phyloP scores from a whole-genome alignment of 805 yeast genomes.

The Starmerella sp. region DNA sequence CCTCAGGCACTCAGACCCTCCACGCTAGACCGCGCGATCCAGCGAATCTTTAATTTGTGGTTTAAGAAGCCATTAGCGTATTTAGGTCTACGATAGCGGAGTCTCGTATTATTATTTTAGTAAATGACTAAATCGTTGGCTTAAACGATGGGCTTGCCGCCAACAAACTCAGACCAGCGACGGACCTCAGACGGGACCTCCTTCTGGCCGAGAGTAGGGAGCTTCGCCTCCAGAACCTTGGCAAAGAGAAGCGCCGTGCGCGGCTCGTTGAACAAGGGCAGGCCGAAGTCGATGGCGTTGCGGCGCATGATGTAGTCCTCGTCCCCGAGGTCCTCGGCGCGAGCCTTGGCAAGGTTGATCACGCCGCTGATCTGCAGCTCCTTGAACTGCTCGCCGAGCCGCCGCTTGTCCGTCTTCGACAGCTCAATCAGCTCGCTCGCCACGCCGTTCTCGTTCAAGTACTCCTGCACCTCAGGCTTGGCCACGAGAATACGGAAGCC shows the following conservation, averaged over 20 bases:
- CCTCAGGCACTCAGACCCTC: too few relatives aligned
- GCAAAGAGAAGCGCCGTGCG: constrained; percentile 84
- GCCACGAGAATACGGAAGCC: constrained; percentile 80
- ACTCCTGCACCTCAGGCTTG: constrained; percentile 55
- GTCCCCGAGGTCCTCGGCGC: constrained; percentile 77
- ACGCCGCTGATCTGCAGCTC: constrained; percentile 75
- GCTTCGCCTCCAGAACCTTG: constrained; percentile 61
- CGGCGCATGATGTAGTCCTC: constrained; percentile 97
- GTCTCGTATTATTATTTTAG: background rate
- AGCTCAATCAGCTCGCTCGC: constrained; percentile 63
- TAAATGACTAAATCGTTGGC: too few relatives aligned
- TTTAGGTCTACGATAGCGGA: background rate
- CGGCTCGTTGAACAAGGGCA: constrained; percentile 94
- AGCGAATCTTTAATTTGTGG: too few relatives aligned
- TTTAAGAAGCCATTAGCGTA: too few relatives aligned
- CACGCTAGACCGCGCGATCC: too few relatives aligned
- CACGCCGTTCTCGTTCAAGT: constrained; percentile 39
- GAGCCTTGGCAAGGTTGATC: constrained; percentile 78
- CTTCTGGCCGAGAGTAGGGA: constrained; percentile 41
- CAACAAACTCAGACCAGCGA: constrained; percentile 95
- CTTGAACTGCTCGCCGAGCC: constrained; percentile 86
- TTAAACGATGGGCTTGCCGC: constrained; percentile 67
- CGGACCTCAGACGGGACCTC: constrained; percentile 73
- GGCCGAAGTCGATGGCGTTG: constrained; percentile 95
- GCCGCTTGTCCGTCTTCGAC: constrained; percentile 89